Evolutionary conservation across 2,329 filamentous ascomycete genomes (phyloP).

Genomic region (Trichophyton simii): DNA sequence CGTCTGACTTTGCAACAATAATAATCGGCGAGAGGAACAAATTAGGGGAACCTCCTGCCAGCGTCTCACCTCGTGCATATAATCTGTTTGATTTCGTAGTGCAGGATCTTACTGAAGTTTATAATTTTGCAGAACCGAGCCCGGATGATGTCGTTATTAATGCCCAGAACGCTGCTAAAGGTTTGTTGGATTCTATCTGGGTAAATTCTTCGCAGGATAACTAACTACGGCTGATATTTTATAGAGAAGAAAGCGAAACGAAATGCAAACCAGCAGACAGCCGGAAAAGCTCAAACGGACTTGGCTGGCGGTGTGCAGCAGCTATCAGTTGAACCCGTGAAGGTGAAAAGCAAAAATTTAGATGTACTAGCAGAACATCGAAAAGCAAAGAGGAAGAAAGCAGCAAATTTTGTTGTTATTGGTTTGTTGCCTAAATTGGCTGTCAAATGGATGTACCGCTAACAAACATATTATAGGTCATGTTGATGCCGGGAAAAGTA

Average conservation of each 20-base stretch:
- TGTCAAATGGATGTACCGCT: not conserved
- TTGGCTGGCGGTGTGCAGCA: constrained; percentile 38
- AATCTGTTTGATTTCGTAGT: constrained; percentile 21
- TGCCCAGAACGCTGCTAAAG: constrained; percentile 65
- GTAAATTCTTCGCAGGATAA: constrained; percentile 4
- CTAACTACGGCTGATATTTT: constrained; percentile 24
- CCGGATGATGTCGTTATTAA: constrained; percentile 80
- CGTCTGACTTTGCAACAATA: constrained; percentile 41
- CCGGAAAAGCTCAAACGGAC: constrained; percentile 31
- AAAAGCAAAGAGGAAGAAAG: constrained; percentile 62
- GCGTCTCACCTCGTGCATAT: not conserved
- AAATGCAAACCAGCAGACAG: constrained; percentile 21
- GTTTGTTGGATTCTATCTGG: constrained; percentile 43
- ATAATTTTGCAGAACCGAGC: constrained; percentile 69
- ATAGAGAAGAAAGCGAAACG: constrained; percentile 36
- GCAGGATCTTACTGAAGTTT: constrained; percentile 31
- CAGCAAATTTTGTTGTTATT: constrained; percentile 83
- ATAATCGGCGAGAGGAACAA: constrained; percentile 24
- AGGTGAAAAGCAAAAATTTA: constrained; percentile 60
- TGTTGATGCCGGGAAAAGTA: constrained; percentile 95
- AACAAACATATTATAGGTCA: constrained; percentile 49
- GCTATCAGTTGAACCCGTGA: constrained; percentile 40
- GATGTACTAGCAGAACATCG: constrained; percentile 73
- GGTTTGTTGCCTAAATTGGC: constrained; percentile 38
- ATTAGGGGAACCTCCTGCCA: not conserved